phyloP scores from a whole-genome alignment of 148 eudicot genomes.

The Fagopyrum homotropicum region DNA sequence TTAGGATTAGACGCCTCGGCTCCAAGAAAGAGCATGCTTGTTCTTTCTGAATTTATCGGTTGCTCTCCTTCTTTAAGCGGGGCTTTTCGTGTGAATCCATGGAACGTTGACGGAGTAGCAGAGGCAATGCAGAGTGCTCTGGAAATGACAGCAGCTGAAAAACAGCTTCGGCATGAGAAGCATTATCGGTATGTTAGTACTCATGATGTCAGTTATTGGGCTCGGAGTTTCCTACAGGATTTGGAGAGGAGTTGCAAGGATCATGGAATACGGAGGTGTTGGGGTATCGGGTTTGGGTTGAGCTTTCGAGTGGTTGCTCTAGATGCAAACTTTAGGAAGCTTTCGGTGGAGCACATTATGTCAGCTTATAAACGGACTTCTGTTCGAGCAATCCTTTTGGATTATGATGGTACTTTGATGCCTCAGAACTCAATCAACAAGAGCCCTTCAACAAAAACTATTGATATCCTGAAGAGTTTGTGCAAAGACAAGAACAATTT shows the following conservation, averaged over 20 bases:
- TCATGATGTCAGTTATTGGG: conserved; percentile 44
- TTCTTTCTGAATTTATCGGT: background rate
- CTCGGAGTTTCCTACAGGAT: conserved; percentile 42
- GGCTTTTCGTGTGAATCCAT: conserved; percentile 8
- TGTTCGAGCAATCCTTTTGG: conserved; percentile 36
- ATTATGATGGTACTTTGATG: conserved; percentile 47
- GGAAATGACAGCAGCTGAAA: conserved; percentile 29
- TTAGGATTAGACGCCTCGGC: background rate
- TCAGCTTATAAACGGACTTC: conserved; percentile 34
- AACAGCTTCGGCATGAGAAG: conserved; percentile 18
- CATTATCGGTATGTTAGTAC: conserved; percentile 32
- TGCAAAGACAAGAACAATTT: conserved; percentile 33
- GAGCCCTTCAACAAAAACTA: conserved; percentile 25
- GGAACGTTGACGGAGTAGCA: conserved; percentile 10
- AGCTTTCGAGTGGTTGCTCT: conserved; percentile 44
- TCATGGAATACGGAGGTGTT: conserved; percentile 34
- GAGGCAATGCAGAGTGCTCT: conserved; percentile 21
- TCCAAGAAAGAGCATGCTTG: conserved; percentile 1
- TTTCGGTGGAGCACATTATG: conserved; percentile 38
- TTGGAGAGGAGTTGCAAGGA: conserved; percentile 41
- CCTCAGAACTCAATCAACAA: conserved; percentile 38
- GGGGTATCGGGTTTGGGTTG: conserved; percentile 43
- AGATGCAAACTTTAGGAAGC: conserved; percentile 41
- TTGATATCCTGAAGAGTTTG: conserved; percentile 26
- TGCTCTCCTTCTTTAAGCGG: background rate